Evolutionary conservation across 2,329 filamentous ascomycete genomes (phyloP), one percentile per base, ranked within the genome.

Genomic region (Diaporthe humulicola): DNA sequence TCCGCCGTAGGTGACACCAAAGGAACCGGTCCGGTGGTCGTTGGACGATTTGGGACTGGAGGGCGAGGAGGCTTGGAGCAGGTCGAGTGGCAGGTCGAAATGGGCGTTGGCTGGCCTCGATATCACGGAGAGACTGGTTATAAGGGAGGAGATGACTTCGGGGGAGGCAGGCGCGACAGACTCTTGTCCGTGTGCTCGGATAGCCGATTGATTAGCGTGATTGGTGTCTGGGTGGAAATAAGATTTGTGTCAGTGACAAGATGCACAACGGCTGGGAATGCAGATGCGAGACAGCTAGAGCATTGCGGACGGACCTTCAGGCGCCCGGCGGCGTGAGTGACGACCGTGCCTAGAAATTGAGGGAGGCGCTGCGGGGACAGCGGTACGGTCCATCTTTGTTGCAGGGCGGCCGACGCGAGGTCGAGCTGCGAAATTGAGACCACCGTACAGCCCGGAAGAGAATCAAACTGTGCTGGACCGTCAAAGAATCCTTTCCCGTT

Each of bases 1-100:
- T 75, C 91, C 88, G 75, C 92, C 91, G 88, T 95, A 95, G 81
- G 94, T 93, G 84, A 94, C 90, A 61, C 93, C 93, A 81, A 94
- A 94, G 75, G 89, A 89, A 57, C 88, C 89, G 30, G 83, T 79
- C 40, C 81, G 81, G 9, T 86, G 84, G 9, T 84, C 83, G 52
- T 78, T 80, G 25, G 86, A 84, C 10, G 70, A 54, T 15, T 45
- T 57, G 60, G 58, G 42, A 5, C 28, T 36, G 50, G 73, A 40
- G 58, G 71, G 54, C 10, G 73, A 60, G 38, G 54, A 82, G 25
- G 81, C 79, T 36, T 84, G 83, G 45, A 86, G 84, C 19, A 85
- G 83, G 76, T 83, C 82, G 30, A 87, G 84, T 69, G 88, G 84
- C 72, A 86, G 88, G 79, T 95, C 93, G 81, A 95, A 95, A 81